phyloP scores from a whole-genome alignment of 2,329 filamentous ascomycete species.

The Ophiocordyceps camponoti-leonardi region DNA sequence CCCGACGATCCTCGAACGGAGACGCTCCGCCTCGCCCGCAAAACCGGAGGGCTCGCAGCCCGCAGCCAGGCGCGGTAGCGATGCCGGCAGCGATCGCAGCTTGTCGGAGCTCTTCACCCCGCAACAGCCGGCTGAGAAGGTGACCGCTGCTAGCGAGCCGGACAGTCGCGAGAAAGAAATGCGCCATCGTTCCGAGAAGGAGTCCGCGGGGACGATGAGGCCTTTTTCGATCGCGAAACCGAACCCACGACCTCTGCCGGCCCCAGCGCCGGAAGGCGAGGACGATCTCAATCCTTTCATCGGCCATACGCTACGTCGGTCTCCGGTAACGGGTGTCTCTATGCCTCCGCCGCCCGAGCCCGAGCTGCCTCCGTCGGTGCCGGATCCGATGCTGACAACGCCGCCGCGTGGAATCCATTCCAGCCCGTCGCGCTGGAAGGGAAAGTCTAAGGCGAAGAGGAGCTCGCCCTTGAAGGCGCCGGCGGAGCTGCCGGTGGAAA shows the following conservation, averaged over 20 bases:
- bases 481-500: conserved; percentile 9
- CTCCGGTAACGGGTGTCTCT: conserved; percentile 14
- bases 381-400: conserved; percentile 34
- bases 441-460: conserved; percentile 16
- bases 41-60: conserved; percentile 6
- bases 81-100: conserved; percentile 7
- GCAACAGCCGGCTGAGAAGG: conserved; percentile 12
- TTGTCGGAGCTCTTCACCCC: conserved; percentile 12
- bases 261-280: conserved; percentile 16
- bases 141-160: conserved; percentile 7
- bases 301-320: conserved; percentile 10
- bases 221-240: conserved; percentile 23
- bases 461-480: conserved; percentile 33
- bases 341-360: conserved; percentile 30
- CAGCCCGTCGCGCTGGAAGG: conserved; percentile 32
- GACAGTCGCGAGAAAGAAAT: conserved; percentile 6
- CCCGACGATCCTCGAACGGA: conserved; percentile 35
- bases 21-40: conserved; percentile 19
- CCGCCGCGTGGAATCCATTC: conserved; percentile 42
- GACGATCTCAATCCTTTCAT: conserved; percentile 14
- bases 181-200: conserved; percentile 3
- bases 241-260: conserved; percentile 28
- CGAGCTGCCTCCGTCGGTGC: conserved; percentile 41
- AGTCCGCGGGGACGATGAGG: conserved; percentile 14
- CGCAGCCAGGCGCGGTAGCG: neutral